Evolutionary conservation across 2,329 filamentous ascomycete species (phyloP), one percentile per base, ranked within the genome.

Genomic region (Colletotrichum agaves): DNA sequence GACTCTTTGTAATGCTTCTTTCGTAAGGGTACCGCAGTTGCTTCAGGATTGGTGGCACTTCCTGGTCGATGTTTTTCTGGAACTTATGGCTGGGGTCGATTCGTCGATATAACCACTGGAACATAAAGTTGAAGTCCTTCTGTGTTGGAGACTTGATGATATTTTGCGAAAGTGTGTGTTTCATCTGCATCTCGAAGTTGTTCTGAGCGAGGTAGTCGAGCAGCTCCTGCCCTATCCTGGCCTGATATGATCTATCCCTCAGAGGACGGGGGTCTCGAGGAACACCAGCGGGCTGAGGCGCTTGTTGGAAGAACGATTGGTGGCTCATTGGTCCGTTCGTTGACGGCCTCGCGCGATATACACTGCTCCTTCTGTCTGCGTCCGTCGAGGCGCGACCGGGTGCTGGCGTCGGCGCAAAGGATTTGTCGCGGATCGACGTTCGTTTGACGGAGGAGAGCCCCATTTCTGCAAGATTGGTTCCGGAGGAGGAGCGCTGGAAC

Each of bases 181-280:
- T 98, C 90, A 97, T 97, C 73, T 98, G 94, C 86, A 98, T 90
- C 79, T 99, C 96, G 75, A 98, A 99, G 76, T 98, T 97, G 78
- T 98, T 91, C 64, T 94, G 90, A 0, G 93, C 90, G 76, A 99
- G 86, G 76, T 97, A 99, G 72, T 99, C 96, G 72, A 97, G 82
- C 62, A 99, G 81, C 75, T 99, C 94, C 73, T 96, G 92, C 7
- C 91, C 93, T 78, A 99, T 94, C 63, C 91, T 89, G 33, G 89
- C 86, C 76, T 97, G 93, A 73, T 92, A 97, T 21, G 87, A 86
- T 41, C 92, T 86, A 75, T 98, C 93, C 75, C 91, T 92, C 60
- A 98, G 83, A 13, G 94, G 92, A 63, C 97, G 88, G 1, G 96
- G 95, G 75, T 99, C 97, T 69, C 90, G 87, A 1, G 94, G 93